Conservation (phyloP, 768 basidiomycete species). For the Pluteus cervinus region DNA sequence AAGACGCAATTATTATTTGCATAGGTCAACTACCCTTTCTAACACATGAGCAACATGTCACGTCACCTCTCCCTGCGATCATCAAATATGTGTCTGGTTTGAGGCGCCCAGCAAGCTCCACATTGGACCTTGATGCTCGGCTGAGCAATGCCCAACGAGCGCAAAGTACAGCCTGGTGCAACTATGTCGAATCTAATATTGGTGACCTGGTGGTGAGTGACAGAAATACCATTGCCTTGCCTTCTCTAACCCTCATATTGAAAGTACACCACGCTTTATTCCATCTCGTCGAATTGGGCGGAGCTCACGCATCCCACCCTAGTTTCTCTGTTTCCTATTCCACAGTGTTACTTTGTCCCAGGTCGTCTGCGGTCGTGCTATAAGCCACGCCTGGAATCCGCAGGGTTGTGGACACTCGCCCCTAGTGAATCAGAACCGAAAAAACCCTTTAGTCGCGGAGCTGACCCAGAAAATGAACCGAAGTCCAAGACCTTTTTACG, state of each 20-base stretch:
- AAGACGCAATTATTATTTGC: slow-evolving; percentile 7
- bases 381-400: slow-evolving; percentile 51
- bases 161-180: slow-evolving; percentile 53
- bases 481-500: slow-evolving; percentile 34
- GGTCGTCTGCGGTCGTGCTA: slow-evolving; percentile 52
- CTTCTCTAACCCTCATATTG: slow-evolving; percentile 8
- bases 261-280: slow-evolving; percentile 66
- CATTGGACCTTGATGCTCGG: slow-evolving; percentile 40
- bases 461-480: slow-evolving; percentile 22
- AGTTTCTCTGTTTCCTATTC: slow-evolving; percentile 52
- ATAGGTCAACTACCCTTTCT: slow-evolving; percentile 72
- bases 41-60: slow-evolving; percentile 44
- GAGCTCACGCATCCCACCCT: slow-evolving; percentile 49
- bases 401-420: slow-evolving; percentile 54
- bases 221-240: slow-evolving; percentile 2
- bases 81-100: slow-evolving; percentile 58
- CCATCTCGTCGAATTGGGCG: slow-evolving; percentile 56
- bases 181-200: slow-evolving; percentile 59
- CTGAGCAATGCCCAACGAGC: slow-evolving; percentile 44
- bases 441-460: slow-evolving; percentile 29
- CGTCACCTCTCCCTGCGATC: slow-evolving; percentile 55
- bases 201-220: slow-evolving; percentile 66
- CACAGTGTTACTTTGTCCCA: slow-evolving; percentile 73
- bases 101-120: slow-evolving; percentile 20
- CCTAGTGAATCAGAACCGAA: slow-evolving; percentile 39